These are phyloP conservation scores for Luvunga scandens DNA, from an alignment of 345 rosid species.

Conservation along the genomic window DNA sequence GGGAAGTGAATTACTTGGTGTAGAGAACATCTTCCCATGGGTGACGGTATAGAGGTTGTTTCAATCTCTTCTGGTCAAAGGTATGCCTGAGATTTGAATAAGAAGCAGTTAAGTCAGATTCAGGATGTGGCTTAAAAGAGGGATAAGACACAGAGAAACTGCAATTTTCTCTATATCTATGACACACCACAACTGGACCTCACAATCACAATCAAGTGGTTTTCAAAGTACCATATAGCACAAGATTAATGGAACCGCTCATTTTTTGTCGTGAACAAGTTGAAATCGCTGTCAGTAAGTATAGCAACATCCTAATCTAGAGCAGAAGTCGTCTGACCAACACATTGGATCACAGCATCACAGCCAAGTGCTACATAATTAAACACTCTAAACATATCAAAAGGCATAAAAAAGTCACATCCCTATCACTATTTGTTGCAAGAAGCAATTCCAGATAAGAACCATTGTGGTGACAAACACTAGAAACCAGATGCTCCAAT, in stretches of 20 bases:
- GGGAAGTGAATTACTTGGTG: conserved; percentile 58
- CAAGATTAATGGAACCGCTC: not conserved
- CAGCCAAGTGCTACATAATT: not conserved
- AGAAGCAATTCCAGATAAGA: not conserved
- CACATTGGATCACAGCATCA: conserved; percentile 8
- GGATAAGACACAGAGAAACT: not conserved
- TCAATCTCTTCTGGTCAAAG: conserved; percentile 94
- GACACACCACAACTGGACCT: conserved; percentile 2
- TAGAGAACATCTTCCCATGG: conserved; percentile 99
- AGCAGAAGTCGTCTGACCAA: not conserved
- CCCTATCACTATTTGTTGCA: not conserved
- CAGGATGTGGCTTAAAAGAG: not conserved
- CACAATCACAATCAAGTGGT: not conserved
- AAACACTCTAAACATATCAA: not conserved
- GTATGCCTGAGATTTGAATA: conserved; percentile 58
- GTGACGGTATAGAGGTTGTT: conserved; percentile 92
- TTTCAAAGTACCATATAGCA: not conserved
- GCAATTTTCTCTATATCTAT: not conserved
- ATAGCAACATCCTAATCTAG: not conserved
- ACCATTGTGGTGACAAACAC: not conserved
- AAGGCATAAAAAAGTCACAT: not conserved
- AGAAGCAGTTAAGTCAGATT: conserved; percentile 9
- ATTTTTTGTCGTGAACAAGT: not conserved
- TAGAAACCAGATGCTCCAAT: not conserved
- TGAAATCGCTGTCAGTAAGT: not conserved